Conservation (phyloP, 1,139 yeast species). For the Fermentozyma sake region DNA sequence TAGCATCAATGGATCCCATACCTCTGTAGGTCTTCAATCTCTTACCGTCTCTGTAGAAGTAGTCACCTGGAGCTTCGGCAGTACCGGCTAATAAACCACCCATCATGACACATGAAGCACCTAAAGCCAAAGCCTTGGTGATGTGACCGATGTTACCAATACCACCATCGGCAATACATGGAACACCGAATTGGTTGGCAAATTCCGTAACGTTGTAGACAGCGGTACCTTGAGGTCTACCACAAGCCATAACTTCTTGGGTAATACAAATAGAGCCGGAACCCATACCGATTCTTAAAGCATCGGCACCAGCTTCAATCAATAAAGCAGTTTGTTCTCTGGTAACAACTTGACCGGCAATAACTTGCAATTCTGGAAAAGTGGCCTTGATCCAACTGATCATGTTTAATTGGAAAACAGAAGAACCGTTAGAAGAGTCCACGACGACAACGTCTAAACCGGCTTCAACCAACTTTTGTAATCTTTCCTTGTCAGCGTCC, state of each 20-base stretch:
- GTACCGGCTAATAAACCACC: slow-evolving; percentile 99
- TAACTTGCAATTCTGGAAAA: slow-evolving; percentile 76
- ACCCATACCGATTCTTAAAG: slow-evolving; percentile 99
- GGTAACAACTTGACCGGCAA: slow-evolving; percentile 98
- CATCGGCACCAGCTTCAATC: slow-evolving; percentile 97
- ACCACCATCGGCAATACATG: slow-evolving; percentile 99
- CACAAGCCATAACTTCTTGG: slow-evolving; percentile 99
- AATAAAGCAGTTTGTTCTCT: slow-evolving; percentile 98
- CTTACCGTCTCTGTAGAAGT: slow-evolving; percentile 96
- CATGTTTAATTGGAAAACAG: slow-evolving; percentile 91
- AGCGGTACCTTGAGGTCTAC: slow-evolving; percentile 99
- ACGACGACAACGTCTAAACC: slow-evolving; percentile 95
- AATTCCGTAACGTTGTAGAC: slow-evolving; percentile 84
- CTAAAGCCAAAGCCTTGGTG: slow-evolving; percentile 92
- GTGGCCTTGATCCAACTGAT: slow-evolving; percentile 83
- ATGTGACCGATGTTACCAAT: slow-evolving; percentile 98
- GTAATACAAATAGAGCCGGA: slow-evolving; percentile 98
- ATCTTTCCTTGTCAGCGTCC: slow-evolving; percentile 82
- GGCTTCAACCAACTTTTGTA: slow-evolving; percentile 81
- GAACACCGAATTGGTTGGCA: slow-evolving; percentile 86
- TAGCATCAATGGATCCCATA: slow-evolving; percentile 99
- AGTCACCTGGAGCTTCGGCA: slow-evolving; percentile 96
- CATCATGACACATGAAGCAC: slow-evolving; percentile 99
- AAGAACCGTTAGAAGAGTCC: slow-evolving; percentile 98
- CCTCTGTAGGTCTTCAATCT: slow-evolving; percentile 97